Evolutionary conservation across 176 grass and related monocot species (phyloP).

Genomic region (Cenchrus americanus): DNA sequence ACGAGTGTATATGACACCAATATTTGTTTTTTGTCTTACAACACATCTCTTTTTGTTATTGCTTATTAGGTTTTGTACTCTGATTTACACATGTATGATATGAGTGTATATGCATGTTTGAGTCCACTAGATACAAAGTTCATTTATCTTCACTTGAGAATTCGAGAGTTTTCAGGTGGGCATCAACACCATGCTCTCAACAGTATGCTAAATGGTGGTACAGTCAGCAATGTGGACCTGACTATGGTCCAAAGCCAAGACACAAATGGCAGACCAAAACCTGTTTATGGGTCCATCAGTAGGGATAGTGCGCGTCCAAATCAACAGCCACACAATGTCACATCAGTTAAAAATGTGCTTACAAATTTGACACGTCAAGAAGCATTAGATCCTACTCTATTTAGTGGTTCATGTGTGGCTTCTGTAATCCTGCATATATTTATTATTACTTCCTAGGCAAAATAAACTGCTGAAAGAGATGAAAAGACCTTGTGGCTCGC

Average conservation of each 20-base stretch:
- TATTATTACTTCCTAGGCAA: conserved; percentile 8
- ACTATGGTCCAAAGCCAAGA: not conserved
- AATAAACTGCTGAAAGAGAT: conserved; percentile 37
- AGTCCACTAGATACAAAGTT: conserved; percentile 40
- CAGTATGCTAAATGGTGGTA: conserved; percentile 33
- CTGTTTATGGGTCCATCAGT: conserved; percentile 30
- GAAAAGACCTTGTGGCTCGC: conserved; percentile 74
- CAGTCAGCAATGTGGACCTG: conserved; percentile 23
- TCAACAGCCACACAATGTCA: not conserved
- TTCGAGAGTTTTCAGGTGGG: conserved; percentile 13
- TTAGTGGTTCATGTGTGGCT: conserved; percentile 28
- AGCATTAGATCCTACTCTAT: conserved; percentile 27
- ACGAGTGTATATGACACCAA: not conserved
- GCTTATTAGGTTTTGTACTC: not conserved
- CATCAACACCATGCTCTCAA: not conserved
- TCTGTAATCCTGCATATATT: conserved; percentile 1
- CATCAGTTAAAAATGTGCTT: conserved; percentile 29
- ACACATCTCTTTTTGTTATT: conserved; percentile 14
- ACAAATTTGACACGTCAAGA: not conserved
- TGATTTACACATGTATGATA: conserved; percentile 21
- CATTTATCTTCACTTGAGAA: not conserved
- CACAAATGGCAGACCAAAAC: conserved; percentile 34
- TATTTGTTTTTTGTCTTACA: conserved; percentile 15
- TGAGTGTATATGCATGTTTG: conserved; percentile 30
- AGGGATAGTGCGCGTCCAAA: conserved; percentile 37